These are phyloP conservation scores for Stentor coeruleus DNA, from an alignment of 73 alveolate genomes.

Conservation along the genomic window DNA sequence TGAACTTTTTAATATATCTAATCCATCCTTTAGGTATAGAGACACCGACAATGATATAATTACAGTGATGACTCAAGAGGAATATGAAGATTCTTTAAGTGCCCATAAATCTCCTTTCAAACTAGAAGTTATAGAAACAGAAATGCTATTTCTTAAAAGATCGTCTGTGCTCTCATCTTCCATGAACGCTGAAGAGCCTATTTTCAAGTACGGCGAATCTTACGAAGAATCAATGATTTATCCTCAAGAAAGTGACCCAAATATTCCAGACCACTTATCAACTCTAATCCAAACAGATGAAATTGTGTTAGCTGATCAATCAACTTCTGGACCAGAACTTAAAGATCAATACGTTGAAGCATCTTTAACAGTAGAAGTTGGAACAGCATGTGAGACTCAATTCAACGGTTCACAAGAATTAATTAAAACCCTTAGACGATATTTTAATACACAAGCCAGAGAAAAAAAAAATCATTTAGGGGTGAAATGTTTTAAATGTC, in stretches of 20 bases:
- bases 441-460: background rate
- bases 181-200: constrained; percentile 9
- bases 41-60: background rate
- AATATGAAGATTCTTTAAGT: background rate
- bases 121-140: background rate
- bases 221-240: background rate
- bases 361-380: background rate
- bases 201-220: background rate
- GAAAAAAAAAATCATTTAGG: background rate
- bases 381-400: background rate
- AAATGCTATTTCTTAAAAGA: background rate
- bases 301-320: background rate
- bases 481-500: background rate
- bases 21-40: background rate
- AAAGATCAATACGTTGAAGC: background rate
- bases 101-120: background rate
- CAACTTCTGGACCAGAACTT: background rate
- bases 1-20: background rate
- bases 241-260: background rate
- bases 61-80: background rate
- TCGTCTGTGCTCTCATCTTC: background rate
- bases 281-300: background rate
- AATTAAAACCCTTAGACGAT: background rate
- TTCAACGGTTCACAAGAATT: background rate
- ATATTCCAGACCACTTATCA: background rate